A percentile compares a stretch with the other conserved stretches of the same genome.
phyloP scores from a whole-genome alignment of 331 rosid genomes.

The Stylosanthes scabra region DNA sequence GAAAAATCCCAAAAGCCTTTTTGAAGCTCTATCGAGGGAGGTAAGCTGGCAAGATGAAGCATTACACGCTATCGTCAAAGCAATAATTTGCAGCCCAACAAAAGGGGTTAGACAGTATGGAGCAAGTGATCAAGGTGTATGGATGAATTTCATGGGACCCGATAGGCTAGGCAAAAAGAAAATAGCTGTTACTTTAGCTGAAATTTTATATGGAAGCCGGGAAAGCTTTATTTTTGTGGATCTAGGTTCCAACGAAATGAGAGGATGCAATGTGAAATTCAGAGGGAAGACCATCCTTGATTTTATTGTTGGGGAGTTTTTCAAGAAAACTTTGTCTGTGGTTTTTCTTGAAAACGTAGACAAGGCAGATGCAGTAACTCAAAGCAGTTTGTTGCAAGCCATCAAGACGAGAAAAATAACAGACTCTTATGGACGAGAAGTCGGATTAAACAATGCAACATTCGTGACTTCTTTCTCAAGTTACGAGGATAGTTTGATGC shows the following conservation, averaged over 20 bases:
- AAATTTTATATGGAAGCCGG: constrained; percentile 66
- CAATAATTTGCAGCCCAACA: constrained; percentile 53
- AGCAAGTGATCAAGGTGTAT: constrained; percentile 55
- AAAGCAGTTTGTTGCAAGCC: constrained; percentile 72
- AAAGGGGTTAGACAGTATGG: constrained; percentile 47
- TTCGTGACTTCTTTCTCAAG: constrained; percentile 61
- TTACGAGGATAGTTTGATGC: too few species aligned
- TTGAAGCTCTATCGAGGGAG: constrained; percentile 63
- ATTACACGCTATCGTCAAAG: constrained; percentile 54
- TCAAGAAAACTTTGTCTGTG: constrained; percentile 72
- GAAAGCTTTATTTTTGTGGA: constrained; percentile 67
- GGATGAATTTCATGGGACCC: constrained; percentile 89
- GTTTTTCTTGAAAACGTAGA: constrained; percentile 87
- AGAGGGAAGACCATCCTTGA: constrained; percentile 92
- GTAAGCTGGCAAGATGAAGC: constrained; percentile 89
- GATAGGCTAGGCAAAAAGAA: constrained; percentile 79
- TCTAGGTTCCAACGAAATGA: constrained; percentile 60
- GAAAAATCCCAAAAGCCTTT: constrained; percentile 65
- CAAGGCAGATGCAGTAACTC: constrained; percentile 74
- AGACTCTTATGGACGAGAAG: constrained; percentile 88
- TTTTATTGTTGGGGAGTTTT: constrained; percentile 70
- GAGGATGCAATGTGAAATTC: constrained; percentile 60
- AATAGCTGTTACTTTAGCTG: constrained; percentile 71
- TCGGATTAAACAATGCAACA: constrained; percentile 64
- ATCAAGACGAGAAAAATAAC: constrained; percentile 75